These are phyloP conservation scores for Ettlia oleoabundans DNA, from an alignment of 139 green algal genomes.

Conservation along the genomic window DNA sequence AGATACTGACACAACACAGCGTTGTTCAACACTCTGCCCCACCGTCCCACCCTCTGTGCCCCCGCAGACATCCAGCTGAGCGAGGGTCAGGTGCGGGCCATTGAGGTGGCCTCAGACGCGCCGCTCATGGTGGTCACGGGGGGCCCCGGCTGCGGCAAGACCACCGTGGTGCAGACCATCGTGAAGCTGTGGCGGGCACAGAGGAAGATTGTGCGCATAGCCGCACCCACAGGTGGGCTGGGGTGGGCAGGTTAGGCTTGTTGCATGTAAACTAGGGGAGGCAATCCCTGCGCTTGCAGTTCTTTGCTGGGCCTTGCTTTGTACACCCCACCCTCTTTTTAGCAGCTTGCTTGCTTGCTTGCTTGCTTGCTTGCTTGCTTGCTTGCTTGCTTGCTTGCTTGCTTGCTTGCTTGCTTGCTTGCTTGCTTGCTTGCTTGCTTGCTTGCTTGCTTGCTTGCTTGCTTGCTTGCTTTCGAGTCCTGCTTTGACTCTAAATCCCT, in stretches of 20 bases:
- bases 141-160: constrained; percentile 80
- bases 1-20: too few species aligned
- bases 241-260: too few species aligned
- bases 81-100: constrained; percentile 55
- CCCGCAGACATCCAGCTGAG: constrained; percentile 41
- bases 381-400: too few species aligned
- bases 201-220: constrained; percentile 59
- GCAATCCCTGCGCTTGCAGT: neutral
- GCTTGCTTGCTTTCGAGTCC: neutral
- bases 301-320: neutral
- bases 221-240: constrained; percentile 65
- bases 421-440: neutral
- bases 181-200: constrained; percentile 59
- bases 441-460: neutral
- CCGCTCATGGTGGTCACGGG: constrained; percentile 74
- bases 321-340: too few species aligned
- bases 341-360: too few species aligned
- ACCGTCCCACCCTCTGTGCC: neutral
- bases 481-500: neutral
- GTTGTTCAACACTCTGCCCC: neutral
- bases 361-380: too few species aligned
- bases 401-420: neutral
- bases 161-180: constrained; percentile 58
- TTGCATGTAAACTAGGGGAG: neutral
- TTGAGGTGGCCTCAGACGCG: constrained; percentile 51